These are phyloP conservation scores for Termitomyces titanicus DNA, from an alignment of 768 basidiomycete genomes.

Conservation along the genomic window DNA sequence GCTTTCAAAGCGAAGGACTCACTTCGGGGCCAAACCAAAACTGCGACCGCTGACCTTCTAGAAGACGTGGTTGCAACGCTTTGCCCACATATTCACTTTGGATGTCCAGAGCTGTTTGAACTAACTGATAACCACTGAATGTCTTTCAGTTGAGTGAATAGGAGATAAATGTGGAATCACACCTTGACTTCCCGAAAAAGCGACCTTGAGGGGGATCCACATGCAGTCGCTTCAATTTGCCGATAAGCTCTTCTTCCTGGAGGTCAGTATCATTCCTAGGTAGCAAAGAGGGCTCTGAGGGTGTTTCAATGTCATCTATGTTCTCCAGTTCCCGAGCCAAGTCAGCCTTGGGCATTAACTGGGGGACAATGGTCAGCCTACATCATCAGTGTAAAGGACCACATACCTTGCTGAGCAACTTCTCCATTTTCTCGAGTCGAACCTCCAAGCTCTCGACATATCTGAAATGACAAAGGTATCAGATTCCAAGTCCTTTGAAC, in stretches of 20 bases:
- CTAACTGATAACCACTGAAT: constrained; percentile 43
- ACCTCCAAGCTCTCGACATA: constrained; percentile 62
- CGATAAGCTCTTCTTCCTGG: constrained; percentile 22
- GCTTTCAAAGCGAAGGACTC: not conserved
- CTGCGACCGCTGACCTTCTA: constrained; percentile 35
- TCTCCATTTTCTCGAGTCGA: constrained; percentile 64
- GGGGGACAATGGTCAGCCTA: constrained; percentile 19
- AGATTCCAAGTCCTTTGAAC: not conserved
- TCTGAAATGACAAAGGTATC: constrained; percentile 17
- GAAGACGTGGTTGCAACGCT: constrained; percentile 18
- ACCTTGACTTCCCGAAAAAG: constrained; percentile 51
- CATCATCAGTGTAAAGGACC: not conserved
- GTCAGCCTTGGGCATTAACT: constrained; percentile 57
- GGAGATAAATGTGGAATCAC: not conserved
- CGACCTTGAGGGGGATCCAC: constrained; percentile 35
- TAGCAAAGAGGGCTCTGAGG: constrained; percentile 29
- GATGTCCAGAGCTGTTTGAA: constrained; percentile 54
- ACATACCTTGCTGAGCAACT: constrained; percentile 47
- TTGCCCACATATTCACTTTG: constrained; percentile 50
- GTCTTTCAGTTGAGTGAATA: not conserved
- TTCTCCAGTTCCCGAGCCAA: constrained; percentile 56
- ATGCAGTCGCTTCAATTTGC: constrained; percentile 32
- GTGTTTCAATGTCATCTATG: constrained; percentile 31
- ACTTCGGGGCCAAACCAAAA: constrained; percentile 38
- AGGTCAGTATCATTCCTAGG: constrained; percentile 32